phyloP scores from a whole-genome alignment of 2,329 filamentous ascomycete genomes.

The Talaromyces rugulosus region DNA sequence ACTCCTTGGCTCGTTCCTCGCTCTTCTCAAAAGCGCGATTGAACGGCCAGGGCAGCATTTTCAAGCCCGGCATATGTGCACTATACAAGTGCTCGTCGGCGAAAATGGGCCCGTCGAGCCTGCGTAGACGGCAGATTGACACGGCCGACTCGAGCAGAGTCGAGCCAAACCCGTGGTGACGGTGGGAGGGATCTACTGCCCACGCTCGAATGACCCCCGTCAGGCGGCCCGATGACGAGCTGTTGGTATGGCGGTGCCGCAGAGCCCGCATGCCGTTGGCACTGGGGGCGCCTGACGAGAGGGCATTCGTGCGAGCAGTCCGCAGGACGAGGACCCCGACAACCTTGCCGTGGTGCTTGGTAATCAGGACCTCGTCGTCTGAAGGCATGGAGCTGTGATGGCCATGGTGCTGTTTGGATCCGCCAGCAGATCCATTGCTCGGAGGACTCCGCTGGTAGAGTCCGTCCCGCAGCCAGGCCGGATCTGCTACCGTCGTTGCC shows the following conservation, averaged over 20 bases:
- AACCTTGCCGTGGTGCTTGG: slow-evolving; percentile 65
- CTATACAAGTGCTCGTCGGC: slow-evolving; percentile 50
- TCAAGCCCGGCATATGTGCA: slow-evolving; percentile 65
- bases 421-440: slow-evolving; percentile 18
- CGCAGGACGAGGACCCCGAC: slow-evolving; percentile 65
- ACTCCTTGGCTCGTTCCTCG: slow-evolving; percentile 52
- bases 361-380: slow-evolving; percentile 61
- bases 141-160: slow-evolving; percentile 72
- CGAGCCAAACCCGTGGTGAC: slow-evolving; percentile 66
- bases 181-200: slow-evolving; percentile 67
- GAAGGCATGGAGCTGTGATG: slow-evolving; percentile 33
- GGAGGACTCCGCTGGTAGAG: neutral
- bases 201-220: slow-evolving; percentile 66
- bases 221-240: slow-evolving; percentile 11
- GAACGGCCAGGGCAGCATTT: slow-evolving; percentile 60
- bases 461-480: slow-evolving; percentile 56
- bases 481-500: slow-evolving; percentile 56
- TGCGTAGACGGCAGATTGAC: slow-evolving; percentile 62
- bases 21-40: slow-evolving; percentile 57
- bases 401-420: slow-evolving; percentile 20
- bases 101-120: slow-evolving; percentile 67
- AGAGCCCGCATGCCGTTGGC: slow-evolving; percentile 16
- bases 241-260: slow-evolving; percentile 16
- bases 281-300: slow-evolving; percentile 17
- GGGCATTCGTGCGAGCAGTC: slow-evolving; percentile 17